These are phyloP conservation scores for Pyrenochaeta sp. DNA, from an alignment of 2,329 filamentous ascomycete species.

Conservation along the genomic window DNA sequence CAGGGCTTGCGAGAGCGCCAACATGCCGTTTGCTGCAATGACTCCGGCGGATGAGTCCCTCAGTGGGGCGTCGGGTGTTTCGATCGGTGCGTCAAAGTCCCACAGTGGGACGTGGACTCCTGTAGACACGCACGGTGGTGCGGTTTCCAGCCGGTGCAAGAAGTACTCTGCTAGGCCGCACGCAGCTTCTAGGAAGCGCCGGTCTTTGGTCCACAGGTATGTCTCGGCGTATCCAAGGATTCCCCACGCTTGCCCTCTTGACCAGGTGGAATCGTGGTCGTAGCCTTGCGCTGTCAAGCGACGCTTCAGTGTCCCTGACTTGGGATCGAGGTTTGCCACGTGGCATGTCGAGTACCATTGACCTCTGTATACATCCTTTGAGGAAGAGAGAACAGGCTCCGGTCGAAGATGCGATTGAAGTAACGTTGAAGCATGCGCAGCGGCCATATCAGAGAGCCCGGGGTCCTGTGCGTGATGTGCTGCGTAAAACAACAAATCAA, in stretches of 20 bases:
- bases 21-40: constrained; percentile 51
- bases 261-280: constrained; percentile 51
- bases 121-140: constrained; percentile 13
- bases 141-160: constrained; percentile 45
- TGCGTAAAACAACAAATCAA: constrained; percentile 55
- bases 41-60: constrained; percentile 53
- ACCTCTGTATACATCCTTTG: constrained; percentile 17
- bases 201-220: constrained; percentile 52
- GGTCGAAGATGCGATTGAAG: constrained; percentile 51
- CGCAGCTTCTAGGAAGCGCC: constrained; percentile 50
- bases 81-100: constrained; percentile 58
- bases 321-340: constrained; percentile 53
- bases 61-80: constrained; percentile 33
- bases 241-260: constrained; percentile 56
- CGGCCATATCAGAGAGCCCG: constrained; percentile 46
- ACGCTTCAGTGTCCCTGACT: constrained; percentile 44
- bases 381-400: constrained; percentile 25
- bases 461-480: constrained; percentile 42
- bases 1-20: constrained; percentile 22
- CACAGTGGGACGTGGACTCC: constrained; percentile 51
- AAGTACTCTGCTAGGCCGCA: constrained; percentile 55
- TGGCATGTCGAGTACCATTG: constrained; percentile 47
- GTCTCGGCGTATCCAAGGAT: constrained; percentile 54
- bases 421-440: constrained; percentile 51
- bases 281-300: constrained; percentile 55